A percentile compares a stretch with the other conserved stretches of the same genome.
These are phyloP conservation scores for Penicillium roqueforti DNA, from an alignment of 495 filamentous ascomycete genomes.

Conservation along the genomic window DNA sequence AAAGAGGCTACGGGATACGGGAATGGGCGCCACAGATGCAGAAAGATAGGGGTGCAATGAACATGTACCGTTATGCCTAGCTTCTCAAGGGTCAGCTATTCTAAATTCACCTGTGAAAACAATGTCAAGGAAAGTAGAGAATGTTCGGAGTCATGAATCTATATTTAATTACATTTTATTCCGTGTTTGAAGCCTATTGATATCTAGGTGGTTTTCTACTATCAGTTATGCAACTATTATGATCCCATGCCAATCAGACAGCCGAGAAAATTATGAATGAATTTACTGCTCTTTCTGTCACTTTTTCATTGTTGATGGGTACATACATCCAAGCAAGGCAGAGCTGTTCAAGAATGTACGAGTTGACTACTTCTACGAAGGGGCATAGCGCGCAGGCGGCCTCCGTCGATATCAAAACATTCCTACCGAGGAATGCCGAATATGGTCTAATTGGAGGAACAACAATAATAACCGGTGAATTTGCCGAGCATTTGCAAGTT, in stretches of 20 bases:
- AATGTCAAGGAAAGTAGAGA: background rate
- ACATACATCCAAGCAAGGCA: background rate
- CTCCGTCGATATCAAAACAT: background rate
- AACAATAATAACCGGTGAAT: background rate
- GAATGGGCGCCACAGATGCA: conserved; percentile 3
- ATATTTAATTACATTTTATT: background rate
- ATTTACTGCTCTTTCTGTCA: background rate
- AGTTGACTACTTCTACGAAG: too few species aligned
- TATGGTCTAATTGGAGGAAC: background rate
- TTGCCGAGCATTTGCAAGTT: background rate
- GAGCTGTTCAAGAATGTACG: background rate
- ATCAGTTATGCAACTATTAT: background rate
- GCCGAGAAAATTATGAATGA: background rate
- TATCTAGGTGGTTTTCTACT: background rate
- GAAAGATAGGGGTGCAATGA: background rate
- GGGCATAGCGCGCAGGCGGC: too few species aligned
- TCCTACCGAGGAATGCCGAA: background rate
- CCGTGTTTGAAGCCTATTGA: background rate
- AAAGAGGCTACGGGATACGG: background rate
- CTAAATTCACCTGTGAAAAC: background rate
- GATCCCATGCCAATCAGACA: background rate
- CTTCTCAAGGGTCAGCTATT: background rate
- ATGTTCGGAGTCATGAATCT: background rate
- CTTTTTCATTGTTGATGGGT: background rate
- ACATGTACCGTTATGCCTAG: background rate